Conservation (phyloP, 345 rosid genomes). For the Syzygium aromaticum region DNA sequence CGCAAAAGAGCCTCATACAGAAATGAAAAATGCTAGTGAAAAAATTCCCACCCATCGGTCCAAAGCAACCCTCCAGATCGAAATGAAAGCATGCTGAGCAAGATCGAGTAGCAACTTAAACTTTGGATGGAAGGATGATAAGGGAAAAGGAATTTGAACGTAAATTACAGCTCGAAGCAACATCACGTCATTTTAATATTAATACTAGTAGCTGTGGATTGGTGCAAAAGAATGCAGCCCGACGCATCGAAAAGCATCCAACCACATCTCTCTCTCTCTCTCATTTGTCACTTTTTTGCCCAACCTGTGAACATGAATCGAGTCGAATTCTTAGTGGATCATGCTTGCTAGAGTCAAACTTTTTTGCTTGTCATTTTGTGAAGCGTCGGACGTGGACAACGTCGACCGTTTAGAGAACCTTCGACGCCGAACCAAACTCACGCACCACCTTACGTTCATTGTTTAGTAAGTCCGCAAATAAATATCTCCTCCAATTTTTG, state of each 20-base stretch:
- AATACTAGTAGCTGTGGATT: not conserved
- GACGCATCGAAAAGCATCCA: no score
- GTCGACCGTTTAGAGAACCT: not conserved
- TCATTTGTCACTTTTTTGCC: no score
- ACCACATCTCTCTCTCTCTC: no score
- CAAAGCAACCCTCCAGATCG: not conserved
- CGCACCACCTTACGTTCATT: not conserved
- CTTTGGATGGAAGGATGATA: not conserved
- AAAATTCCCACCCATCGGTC: fast-evolving
- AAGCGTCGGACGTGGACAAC: no score
- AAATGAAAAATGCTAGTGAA: not conserved
- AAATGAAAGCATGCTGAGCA: not conserved
- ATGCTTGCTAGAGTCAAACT: no score
- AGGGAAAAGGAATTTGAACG: not conserved
- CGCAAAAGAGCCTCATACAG: no score
- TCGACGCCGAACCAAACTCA: no score
- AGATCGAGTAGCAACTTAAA: not conserved
- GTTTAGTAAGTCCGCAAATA: no score
- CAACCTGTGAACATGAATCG: no score
- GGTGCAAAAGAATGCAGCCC: not conserved
- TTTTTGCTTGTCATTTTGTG: not conserved
- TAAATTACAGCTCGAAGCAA: not conserved
- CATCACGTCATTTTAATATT: not conserved
- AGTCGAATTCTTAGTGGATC: no score
- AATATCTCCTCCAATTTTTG: fast-evolving